Conservation (phyloP, 2,329 filamentous ascomycete genomes). For the Mycosphaerelloides madeirae region DNA sequence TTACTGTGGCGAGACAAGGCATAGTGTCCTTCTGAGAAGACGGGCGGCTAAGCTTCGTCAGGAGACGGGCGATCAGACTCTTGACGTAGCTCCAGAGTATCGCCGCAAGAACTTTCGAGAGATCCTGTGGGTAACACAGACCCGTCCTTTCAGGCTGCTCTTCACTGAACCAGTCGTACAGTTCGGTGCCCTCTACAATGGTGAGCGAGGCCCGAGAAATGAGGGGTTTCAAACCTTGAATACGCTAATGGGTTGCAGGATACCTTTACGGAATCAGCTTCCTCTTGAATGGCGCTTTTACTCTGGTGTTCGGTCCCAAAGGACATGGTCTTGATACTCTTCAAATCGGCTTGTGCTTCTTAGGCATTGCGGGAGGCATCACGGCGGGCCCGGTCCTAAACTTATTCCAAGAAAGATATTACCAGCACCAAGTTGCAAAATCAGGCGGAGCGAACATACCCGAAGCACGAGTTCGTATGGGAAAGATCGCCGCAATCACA, state of each 20-base stretch:
- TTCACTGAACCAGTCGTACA: constrained; percentile 31
- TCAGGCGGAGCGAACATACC: constrained; percentile 5
- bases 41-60: constrained; percentile 9
- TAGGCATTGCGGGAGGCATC: constrained; percentile 38
- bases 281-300: constrained; percentile 46
- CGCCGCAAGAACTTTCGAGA: constrained; percentile 4
- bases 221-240: too few relatives aligned
- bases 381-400: constrained; percentile 41
- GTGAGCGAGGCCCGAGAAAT: too few relatives aligned
- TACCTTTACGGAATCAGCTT: constrained; percentile 47
- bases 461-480: constrained; percentile 23
- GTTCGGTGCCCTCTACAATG: constrained; percentile 47
- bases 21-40: constrained; percentile 28
- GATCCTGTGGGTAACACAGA: constrained; percentile 7
- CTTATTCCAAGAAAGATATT: constrained; percentile 41
- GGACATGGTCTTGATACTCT: constrained; percentile 31
- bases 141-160: constrained; percentile 4
- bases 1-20: constrained; percentile 9
- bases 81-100: constrained; percentile 8
- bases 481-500: constrained; percentile 48
- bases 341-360: constrained; percentile 10
- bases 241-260: too few relatives aligned
- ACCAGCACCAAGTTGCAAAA: constrained; percentile 23
- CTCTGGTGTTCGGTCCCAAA: constrained; percentile 42
- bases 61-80: constrained; percentile 7